These are phyloP conservation scores for Leucocoprinus gongylophorus DNA, from an alignment of 1,284 basidiomycete genomes.

Conservation along the genomic window DNA sequence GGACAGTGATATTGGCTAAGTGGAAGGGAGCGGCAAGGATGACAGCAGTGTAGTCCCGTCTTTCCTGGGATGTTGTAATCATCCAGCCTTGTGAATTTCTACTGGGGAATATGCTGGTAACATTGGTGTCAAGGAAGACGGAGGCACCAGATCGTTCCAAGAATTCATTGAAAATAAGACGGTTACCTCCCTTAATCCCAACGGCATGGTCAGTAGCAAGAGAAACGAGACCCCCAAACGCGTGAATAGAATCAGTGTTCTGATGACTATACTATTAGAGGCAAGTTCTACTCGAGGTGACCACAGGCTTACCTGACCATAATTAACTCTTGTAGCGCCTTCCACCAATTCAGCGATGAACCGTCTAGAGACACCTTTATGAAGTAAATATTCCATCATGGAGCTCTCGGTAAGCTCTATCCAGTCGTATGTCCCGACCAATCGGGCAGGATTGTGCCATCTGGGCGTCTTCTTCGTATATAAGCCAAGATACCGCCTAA, in stretches of 20 bases:
- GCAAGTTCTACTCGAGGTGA: neutral
- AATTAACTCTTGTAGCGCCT: conserved; percentile 83
- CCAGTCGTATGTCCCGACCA: conserved; percentile 54
- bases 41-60: conserved; percentile 53
- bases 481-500: conserved; percentile 48
- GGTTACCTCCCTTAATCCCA: conserved; percentile 77
- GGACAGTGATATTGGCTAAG: conserved; percentile 49
- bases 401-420: conserved; percentile 44
- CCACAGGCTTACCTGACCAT: conserved; percentile 58
- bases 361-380: conserved; percentile 47
- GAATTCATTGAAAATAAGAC: conserved; percentile 80
- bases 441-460: conserved; percentile 57
- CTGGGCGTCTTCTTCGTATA: conserved; percentile 55
- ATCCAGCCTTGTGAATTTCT: conserved; percentile 37
- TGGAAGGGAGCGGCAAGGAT: conserved; percentile 77
- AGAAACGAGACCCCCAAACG: conserved; percentile 67
- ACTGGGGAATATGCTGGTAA: conserved; percentile 7
- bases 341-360: conserved; percentile 80
- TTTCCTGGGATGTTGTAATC: conserved; percentile 39
- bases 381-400: conserved; percentile 53
- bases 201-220: conserved; percentile 70
- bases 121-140: conserved; percentile 54
- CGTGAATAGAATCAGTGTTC: conserved; percentile 75
- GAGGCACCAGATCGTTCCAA: conserved; percentile 62
- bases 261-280: conserved; percentile 24